Conservation (phyloP, 805 yeast species). For the Hagleromyces aurorensis region DNA sequence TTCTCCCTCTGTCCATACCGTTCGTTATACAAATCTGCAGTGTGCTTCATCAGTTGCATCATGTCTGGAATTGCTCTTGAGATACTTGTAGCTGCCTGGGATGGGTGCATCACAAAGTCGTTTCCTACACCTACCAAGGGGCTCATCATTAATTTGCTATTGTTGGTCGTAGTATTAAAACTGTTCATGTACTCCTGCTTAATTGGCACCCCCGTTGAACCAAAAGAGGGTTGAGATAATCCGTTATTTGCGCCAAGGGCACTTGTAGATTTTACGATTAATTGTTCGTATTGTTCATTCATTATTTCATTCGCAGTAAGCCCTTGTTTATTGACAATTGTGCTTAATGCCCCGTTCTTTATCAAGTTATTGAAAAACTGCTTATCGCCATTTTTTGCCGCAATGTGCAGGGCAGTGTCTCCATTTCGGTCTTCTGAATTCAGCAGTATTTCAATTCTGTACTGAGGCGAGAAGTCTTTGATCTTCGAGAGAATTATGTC, state of each 20-base stretch:
- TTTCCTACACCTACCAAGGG: slow-evolving; percentile 9
- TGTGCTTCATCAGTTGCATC: slow-evolving; percentile 29
- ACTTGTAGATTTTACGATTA: slow-evolving; percentile 4
- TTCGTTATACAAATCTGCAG: slow-evolving; percentile 49
- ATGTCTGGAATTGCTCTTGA: slow-evolving; percentile 26
- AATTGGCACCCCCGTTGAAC: slow-evolving; percentile 1
- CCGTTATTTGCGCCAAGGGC: background rate
- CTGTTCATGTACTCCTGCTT: too few species aligned
- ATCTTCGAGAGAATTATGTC: slow-evolving; percentile 69
- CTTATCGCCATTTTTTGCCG: slow-evolving; percentile 67
- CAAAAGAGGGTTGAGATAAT: too few species aligned
- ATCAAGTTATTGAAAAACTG: slow-evolving; percentile 23
- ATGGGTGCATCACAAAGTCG: slow-evolving; percentile 26
- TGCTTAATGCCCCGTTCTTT: slow-evolving; percentile 32
- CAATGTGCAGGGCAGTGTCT: slow-evolving; percentile 83
- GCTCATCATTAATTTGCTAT: slow-evolving; percentile 6
- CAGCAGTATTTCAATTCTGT: slow-evolving; percentile 45
- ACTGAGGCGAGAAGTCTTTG: slow-evolving; percentile 53
- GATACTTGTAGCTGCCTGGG: slow-evolving; percentile 28
- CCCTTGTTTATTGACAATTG: slow-evolving; percentile 38
- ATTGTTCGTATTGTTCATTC: slow-evolving; percentile 32
- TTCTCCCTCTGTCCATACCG: slow-evolving; percentile 39
- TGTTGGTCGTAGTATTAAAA: background rate
- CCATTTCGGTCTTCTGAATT: slow-evolving; percentile 74
- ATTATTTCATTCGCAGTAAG: slow-evolving; percentile 25